Evolutionary conservation across 2,329 filamentous ascomycete genomes (phyloP), one percentile per base, ranked within the genome.

Genomic region (Fusarium equiseti): DNA sequence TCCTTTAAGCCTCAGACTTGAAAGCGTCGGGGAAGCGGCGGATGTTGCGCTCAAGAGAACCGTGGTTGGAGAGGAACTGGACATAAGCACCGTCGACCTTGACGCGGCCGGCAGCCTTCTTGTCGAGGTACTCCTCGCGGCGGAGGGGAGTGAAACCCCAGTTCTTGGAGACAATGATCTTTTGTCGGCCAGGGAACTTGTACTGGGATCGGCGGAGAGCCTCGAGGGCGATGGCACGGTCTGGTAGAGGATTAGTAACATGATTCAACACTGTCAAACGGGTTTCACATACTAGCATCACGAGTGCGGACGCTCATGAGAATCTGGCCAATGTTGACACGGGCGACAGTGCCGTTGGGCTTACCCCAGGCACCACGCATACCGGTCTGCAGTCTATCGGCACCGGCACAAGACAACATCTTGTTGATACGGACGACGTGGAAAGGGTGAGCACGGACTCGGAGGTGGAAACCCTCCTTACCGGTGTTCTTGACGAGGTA

Each of bases 381-480:
- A 90, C 96, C 96, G 79, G 96, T 99, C 88, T 99, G 96, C 86
- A 99, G 90, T 92, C 96, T 94, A 98, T 99, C 96, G 91, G 96
- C 96, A 90, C 96, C 96, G 82, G 96, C 96, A 86, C 96, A 99
- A 83, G 96, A 98, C 94, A 99, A 95, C 96, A 99, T 99, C 93
- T 99, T 99, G 94, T 99, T 99, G 95, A 99, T 99, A 87, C 96
- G 96, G 90, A 99, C 92, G 87, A 99, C 96, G 90, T 99, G 96
- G 94, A 93, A 99, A 77, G 96, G 96, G 90, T 99, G 96, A 82
- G 94, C 95, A 83, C 96, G 90, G 82, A 92, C 88, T 79, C 90
- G 90, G 77, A 92, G 85, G 83, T 92, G 90, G 89, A 92, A 92
- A 81, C 85, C 84, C 81, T 92, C 90, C 88, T 92, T 92, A 83